Conservation (phyloP, 2,329 filamentous ascomycete species). For the Aureobasidium namibiae region DNA sequence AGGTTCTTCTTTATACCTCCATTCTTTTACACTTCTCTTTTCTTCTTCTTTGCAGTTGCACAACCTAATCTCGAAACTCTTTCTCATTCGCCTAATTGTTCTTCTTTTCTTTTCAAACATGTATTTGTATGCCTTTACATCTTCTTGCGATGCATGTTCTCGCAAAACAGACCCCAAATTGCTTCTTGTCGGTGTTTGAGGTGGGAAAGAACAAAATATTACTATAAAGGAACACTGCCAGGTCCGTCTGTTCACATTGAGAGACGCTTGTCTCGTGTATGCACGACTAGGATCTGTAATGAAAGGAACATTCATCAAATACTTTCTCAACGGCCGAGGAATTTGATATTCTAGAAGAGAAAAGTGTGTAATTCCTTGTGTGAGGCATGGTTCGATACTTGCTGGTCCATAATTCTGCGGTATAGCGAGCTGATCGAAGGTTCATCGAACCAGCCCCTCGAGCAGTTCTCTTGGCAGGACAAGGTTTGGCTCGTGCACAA, state of each 20-base stretch:
- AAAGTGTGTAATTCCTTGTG: not conserved
- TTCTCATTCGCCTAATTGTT: not conserved
- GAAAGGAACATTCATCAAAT: not conserved
- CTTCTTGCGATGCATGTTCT: not conserved
- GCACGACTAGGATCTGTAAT: not conserved
- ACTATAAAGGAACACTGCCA: not conserved
- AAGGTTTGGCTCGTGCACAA: not conserved
- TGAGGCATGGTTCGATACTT: not conserved
- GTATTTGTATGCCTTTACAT: not conserved
- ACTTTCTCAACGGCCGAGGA: not conserved
- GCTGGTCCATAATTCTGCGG: not conserved
- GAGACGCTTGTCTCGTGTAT: not conserved
- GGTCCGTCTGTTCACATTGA: not conserved
- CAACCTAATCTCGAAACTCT: not conserved
- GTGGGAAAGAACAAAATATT: not conserved
- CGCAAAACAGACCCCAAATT: not conserved
- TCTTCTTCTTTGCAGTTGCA: not conserved
- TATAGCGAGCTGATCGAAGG: not conserved
- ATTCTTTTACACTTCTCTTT: slow-evolving; percentile 3
- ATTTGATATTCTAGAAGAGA: slow-evolving; percentile 16
- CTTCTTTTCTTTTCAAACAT: not conserved
- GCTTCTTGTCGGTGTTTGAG: not conserved
- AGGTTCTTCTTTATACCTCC: not conserved
- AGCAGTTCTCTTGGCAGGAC: not conserved
- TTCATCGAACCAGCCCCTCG: not conserved